Base-by-base conservation (phyloP, 495 filamentous ascomycete species). In the Aspergillus mulundensis region DNA sequence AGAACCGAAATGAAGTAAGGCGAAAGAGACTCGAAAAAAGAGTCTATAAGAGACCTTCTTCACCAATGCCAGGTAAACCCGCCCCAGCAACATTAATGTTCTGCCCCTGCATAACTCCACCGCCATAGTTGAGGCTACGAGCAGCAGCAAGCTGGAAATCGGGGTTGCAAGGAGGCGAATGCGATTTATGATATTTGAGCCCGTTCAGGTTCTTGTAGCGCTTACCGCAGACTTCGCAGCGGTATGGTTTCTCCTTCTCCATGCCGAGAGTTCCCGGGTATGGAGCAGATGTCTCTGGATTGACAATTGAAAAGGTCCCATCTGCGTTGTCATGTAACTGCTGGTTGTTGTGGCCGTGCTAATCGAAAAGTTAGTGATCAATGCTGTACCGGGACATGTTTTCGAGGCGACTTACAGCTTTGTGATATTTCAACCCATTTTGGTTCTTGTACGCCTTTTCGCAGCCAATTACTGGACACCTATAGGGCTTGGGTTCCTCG, bases 361-460 rank as follows among this genome's bases (percentile, higher is more conserved):
- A 43, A 14, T 24, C 20, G 16, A n/a, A 43, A n/a, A 12, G 50
- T 53, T 19, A 53, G 50, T 24, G 8, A 30, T 7, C 21, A 43
- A 14, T 4, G 34, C 34, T 28, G 28, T 48, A 16, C 4, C 1
- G 41, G n/a, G n/a, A n/a, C 32, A 16, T 39, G 18, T 32, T n/a
- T 30, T 39, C 40, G 30, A 50, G 30, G 20, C 44, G 19, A 78
- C 84, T 72, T 78, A 88, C 85, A 68, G 80, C 72, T 73, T 85
- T 85, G 65, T 85, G 82, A 54, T 88, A 95, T 80, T 97, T 97
- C 30, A 99, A 77, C 30, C 94, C 94, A 63, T 99, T 99, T 64
- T 97, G 94, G 69, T 99, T 99, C 80, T 99, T 99, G 71, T 99
- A 99, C 14, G 94, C 94, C 77, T 99, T 99, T 70, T 99, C 94